A percentile compares a stretch with the other conserved stretches of the same genome.
phyloP scores from a whole-genome alignment of 768 basidiomycete species.

The Lactarius psammicola region DNA sequence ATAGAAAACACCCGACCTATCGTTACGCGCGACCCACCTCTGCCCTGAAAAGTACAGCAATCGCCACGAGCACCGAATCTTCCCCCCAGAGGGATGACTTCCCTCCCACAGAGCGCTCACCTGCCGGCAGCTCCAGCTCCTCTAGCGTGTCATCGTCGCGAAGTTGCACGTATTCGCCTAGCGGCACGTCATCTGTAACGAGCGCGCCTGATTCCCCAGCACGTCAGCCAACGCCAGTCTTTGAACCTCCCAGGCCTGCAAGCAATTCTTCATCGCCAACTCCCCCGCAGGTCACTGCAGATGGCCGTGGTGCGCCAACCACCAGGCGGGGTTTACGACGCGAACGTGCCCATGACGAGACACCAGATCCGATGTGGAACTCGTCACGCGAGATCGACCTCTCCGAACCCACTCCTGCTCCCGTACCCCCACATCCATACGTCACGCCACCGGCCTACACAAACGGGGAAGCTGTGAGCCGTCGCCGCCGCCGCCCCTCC shows the following conservation, averaged over 20 bases:
- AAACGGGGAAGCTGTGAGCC: not conserved
- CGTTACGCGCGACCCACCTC: not conserved
- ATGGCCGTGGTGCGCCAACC: not conserved
- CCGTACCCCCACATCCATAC: conserved; percentile 3
- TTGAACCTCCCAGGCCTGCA: not conserved
- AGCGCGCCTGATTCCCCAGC: not conserved
- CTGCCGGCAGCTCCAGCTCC: not conserved
- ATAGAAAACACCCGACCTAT: conserved; percentile 4
- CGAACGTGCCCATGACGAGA: conserved; percentile 10
- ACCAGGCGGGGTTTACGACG: conserved; percentile 9
- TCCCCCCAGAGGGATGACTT: not conserved
- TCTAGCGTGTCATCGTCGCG: not conserved
- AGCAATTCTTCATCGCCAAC: not conserved
- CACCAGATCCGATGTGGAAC: conserved; percentile 19
- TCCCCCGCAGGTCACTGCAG: not conserved
- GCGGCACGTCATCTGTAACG: not conserved
- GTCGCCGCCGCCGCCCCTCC: no score
- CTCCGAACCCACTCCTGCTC: not conserved
- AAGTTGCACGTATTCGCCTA: not conserved
- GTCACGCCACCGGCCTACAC: not conserved
- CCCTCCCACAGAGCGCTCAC: no score
- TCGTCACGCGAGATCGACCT: not conserved
- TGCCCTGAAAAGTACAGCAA: not conserved
- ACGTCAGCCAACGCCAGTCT: not conserved
- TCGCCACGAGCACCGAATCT: not conserved